A percentile compares a stretch with the other conserved stretches of the same genome.
These are phyloP conservation scores for Seiridium cupressi DNA, from an alignment of 2,329 filamentous ascomycete genomes.

Conservation along the genomic window DNA sequence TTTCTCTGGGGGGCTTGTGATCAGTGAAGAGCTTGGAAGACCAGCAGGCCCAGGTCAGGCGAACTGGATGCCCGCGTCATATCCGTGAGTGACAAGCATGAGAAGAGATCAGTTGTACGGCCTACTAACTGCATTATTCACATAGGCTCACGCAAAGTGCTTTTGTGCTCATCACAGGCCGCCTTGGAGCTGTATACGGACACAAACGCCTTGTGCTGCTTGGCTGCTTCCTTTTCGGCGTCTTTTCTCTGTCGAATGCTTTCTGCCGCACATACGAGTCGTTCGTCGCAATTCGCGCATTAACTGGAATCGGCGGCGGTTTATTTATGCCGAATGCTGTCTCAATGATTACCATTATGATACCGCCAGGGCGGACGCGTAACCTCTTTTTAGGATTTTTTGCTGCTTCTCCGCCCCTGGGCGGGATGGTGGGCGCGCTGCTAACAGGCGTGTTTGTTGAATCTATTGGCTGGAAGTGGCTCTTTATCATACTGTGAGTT, in stretches of 20 bases:
- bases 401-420: conserved; percentile 44
- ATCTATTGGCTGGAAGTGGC: conserved; percentile 35
- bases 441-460: conserved; percentile 37
- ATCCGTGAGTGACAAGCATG: too few species aligned
- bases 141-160: conserved; percentile 47
- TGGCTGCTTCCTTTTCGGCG: conserved; percentile 38
- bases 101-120: too few species aligned
- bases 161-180: conserved; percentile 48
- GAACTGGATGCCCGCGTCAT: too few species aligned
- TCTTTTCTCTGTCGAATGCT: conserved; percentile 42
- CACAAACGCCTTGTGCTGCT: conserved; percentile 45
- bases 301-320: conserved; percentile 49
- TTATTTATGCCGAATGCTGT: too few species aligned
- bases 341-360: conserved; percentile 46
- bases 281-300: conserved; percentile 30
- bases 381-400: conserved; percentile 46
- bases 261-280: conserved; percentile 40
- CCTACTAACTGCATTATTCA: too few species aligned
- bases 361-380: conserved; percentile 43
- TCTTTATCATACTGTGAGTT: conserved; percentile 37
- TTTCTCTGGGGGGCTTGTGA: too few species aligned
- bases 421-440: conserved; percentile 36
- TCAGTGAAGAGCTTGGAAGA: too few species aligned
- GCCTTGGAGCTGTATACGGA: conserved; percentile 51
- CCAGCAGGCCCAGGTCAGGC: too few species aligned